Conservation (phyloP, 2,329 filamentous ascomycete species). For the Sporothrix phasma region DNA sequence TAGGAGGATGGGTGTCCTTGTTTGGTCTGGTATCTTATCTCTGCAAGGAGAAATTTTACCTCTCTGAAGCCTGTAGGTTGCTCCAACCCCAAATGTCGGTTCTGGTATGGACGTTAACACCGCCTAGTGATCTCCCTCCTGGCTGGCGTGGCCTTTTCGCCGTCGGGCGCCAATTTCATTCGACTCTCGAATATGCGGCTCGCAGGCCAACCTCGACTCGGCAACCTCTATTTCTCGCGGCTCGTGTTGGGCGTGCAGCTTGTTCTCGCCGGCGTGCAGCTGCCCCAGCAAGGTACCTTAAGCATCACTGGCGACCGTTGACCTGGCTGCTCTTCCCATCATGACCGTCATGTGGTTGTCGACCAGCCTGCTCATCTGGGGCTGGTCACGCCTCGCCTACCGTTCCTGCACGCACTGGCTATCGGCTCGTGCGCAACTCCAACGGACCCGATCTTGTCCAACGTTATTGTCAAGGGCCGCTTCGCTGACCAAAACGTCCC, state of each 20-base stretch:
- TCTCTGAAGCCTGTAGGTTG: constrained; percentile 75
- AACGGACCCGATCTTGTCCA: constrained; percentile 79
- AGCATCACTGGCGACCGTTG: constrained; percentile 68
- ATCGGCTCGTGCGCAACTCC: constrained; percentile 84
- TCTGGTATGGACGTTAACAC: neutral
- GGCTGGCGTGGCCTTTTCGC: constrained; percentile 68
- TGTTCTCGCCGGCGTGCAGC: constrained; percentile 76
- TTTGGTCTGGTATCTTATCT: constrained; percentile 87
- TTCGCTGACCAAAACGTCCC: constrained; percentile 90
- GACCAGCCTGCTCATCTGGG: constrained; percentile 73
- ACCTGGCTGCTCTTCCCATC: constrained; percentile 63
- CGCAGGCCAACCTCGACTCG: constrained; percentile 49
- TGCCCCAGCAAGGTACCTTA: constrained; percentile 75
- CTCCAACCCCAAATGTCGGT: neutral
- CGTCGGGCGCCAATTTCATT: constrained; percentile 66
- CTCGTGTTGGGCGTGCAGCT: constrained; percentile 86
- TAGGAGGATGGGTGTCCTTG: constrained; percentile 82
- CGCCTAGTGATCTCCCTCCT: constrained; percentile 68
- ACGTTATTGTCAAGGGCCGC: constrained; percentile 67
- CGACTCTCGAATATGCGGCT: constrained; percentile 61
- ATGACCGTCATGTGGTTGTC: constrained; percentile 82
- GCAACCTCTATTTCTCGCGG: constrained; percentile 79
- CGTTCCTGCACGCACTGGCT: constrained; percentile 68
- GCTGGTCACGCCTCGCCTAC: constrained; percentile 55
- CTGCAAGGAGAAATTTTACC: constrained; percentile 79